phyloP scores from a whole-genome alignment of 2,329 filamentous ascomycete genomes.

The Zymoseptoria ardabiliae region DNA sequence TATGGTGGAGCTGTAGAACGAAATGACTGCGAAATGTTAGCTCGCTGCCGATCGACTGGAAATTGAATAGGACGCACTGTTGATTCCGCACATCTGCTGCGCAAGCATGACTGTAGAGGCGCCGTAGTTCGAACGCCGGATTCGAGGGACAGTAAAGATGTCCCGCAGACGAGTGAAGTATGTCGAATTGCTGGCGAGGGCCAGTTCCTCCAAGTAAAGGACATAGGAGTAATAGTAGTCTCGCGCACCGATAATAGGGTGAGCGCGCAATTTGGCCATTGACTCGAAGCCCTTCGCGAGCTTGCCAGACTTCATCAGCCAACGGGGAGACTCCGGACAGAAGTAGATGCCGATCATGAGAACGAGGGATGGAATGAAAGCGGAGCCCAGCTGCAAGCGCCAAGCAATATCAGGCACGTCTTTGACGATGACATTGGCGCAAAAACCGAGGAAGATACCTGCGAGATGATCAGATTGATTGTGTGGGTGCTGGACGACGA shows the following conservation, averaged over 20 bases:
- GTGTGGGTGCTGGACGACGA: not conserved
- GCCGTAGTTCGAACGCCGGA: constrained; percentile 36
- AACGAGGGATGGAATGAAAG: constrained; percentile 42
- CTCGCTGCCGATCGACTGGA: not conserved
- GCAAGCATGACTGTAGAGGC: constrained; percentile 32
- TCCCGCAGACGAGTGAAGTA: constrained; percentile 41
- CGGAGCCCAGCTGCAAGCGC: constrained; percentile 61
- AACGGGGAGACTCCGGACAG: constrained; percentile 41
- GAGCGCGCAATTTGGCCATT: constrained; percentile 42
- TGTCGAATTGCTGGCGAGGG: constrained; percentile 31
- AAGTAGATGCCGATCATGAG: constrained; percentile 29
- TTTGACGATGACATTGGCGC: constrained; percentile 58
- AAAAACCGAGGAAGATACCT: constrained; percentile 57
- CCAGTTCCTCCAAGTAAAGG: constrained; percentile 30
- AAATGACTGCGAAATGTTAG: constrained; percentile 25
- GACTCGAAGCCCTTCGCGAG: constrained; percentile 42
- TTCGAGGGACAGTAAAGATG: constrained; percentile 42
- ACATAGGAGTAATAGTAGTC: constrained; percentile 47
- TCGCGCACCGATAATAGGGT: constrained; percentile 47
- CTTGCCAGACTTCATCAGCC: constrained; percentile 44
- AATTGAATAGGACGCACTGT: constrained; percentile 18
- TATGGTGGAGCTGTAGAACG: constrained; percentile 33
- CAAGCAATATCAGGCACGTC: constrained; percentile 53
- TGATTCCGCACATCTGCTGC: constrained; percentile 31
- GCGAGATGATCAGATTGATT: constrained; percentile 25